Evolutionary conservation across 192 early-diverging fungal species (phyloP), one percentile per base, ranked within the genome.

Genomic region (Anaeromyces robustus): DNA sequence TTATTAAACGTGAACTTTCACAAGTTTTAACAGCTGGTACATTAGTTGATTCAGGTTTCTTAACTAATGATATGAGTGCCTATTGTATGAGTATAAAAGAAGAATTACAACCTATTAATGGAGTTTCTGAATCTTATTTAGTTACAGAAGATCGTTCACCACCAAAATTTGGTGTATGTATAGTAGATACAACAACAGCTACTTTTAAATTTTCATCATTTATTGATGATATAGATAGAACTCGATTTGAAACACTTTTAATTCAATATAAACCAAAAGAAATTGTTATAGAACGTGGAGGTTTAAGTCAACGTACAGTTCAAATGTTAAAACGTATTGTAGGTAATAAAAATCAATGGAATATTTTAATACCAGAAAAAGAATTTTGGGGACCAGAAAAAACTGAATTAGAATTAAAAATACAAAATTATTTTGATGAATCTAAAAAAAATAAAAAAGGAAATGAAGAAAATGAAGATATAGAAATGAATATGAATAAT

Each of bases 51-150:
- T 88, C 93, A 30, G 88, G 92, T 30, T 82, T 99, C 77, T 83
- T 99, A 77, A 95, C 94, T 0, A 92, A 91, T 77, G 96, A 98
- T 77, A 91, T 96, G 91, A 89, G 92, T 30, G 98, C 97, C 11
- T 98, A 95, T 84, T 98, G 97, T 85, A 94, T 99, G 95, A 86
- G 92, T 16, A 92, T 99, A 85, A 96, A 95, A 82, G 96, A 94
- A 83, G 29, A 77, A 29, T 78, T 79, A 29, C 77, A 29, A 31
- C 81, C 80, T 31, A 37, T 84, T 29, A 80, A 85, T 43, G 80
- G 29, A 30, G 22, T 80, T 18, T 37, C 30, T 43, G 77, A 79
- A 29, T 79, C 28, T 19, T 41, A 37, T 34, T 11, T 29, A 26
- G 29, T 37, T 82, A 82, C 30, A 2, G 82, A 81, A 16, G 87